phyloP scores from a whole-genome alignment of 352 stramenopile species.

The Pythium insidiosum region DNA sequence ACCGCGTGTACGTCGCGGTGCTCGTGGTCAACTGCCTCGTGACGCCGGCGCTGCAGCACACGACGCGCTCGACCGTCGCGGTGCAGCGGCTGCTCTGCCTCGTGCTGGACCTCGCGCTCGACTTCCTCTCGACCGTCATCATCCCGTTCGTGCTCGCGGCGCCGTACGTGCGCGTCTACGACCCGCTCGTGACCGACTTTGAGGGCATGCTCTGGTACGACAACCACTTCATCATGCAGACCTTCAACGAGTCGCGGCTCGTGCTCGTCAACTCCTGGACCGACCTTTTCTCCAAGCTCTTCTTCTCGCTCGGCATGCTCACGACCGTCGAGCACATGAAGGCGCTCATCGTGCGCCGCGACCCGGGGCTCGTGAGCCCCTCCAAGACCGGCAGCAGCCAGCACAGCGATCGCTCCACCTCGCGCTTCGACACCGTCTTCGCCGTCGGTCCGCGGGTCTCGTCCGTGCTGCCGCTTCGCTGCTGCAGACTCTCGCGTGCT shows the following conservation, averaged over 20 bases:
- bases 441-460: too few relatives aligned
- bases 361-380: not conserved
- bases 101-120: conserved; percentile 11
- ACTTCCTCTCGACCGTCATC: conserved; percentile 16
- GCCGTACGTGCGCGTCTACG: conserved; percentile 11
- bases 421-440: too few relatives aligned
- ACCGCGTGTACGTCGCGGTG: conserved; percentile 11
- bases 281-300: not conserved
- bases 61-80: not conserved
- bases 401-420: too few relatives aligned
- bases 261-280: not conserved
- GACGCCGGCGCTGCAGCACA: conserved; percentile 4
- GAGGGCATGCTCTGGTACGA: conserved; percentile 14
- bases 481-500: too few relatives aligned
- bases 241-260: conserved; percentile 14
- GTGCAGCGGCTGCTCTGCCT: conserved; percentile 5
- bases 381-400: too few relatives aligned
- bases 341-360: not conserved
- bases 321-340: not conserved
- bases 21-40: conserved; percentile 23
- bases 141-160: conserved; percentile 10
- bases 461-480: too few relatives aligned
- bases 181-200: conserved; percentile 1
- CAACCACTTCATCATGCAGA: conserved; percentile 12
- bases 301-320: not conserved